Base-by-base conservation (phyloP, 129 eudicot species). In the Pulicaria dysenterica region DNA sequence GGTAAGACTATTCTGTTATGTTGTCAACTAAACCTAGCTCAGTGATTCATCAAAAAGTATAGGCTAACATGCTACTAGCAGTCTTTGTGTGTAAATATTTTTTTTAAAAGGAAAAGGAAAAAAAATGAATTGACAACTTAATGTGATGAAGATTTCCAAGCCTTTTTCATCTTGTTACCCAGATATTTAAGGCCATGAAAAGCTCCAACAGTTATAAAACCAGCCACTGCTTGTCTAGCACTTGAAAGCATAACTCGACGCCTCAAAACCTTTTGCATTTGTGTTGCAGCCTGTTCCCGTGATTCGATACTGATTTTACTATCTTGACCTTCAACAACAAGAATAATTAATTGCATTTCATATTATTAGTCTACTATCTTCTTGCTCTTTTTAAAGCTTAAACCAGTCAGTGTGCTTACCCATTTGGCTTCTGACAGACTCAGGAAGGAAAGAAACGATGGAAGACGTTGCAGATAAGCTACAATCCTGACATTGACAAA, bases 181-280 rank as follows among this genome's bases (percentile, higher is more conserved):
- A 93, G 84, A 74, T 93, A 93, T 79, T 72, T 76, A 24, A 79
- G 45, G 64, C 96, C 96, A 70, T 82, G 85, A 79, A 85, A 63
- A 37, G 85, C 95, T 50, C 98, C 98, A 19, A 64, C 92, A 7
- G 92, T 84, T 19, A 90, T 36, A n/a, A 90, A 74, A 77, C 98
- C 95, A 73, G 98, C 95, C 8, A 88, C 88, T 19, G 96, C 95
- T 54, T 93, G 98, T 83, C 96, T 87, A 39, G 88, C 85, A 72
- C 98, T 93, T 43, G 98, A 93, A 72, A 73, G 64, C 96, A 89
- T 87, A 49, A 89, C 98, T 76, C 77, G 85, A 37, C 85, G 87
- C 58, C 95, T 82, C 60, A 93, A 69, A 62, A 87, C 74, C 79
- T 79, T 89, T 74, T 55, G 80, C 85, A 88, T 59, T 81, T 88